These are phyloP conservation scores for Saccharomyces pastorianus DNA, from an alignment of 1,139 yeast species.

Conservation along the genomic window DNA sequence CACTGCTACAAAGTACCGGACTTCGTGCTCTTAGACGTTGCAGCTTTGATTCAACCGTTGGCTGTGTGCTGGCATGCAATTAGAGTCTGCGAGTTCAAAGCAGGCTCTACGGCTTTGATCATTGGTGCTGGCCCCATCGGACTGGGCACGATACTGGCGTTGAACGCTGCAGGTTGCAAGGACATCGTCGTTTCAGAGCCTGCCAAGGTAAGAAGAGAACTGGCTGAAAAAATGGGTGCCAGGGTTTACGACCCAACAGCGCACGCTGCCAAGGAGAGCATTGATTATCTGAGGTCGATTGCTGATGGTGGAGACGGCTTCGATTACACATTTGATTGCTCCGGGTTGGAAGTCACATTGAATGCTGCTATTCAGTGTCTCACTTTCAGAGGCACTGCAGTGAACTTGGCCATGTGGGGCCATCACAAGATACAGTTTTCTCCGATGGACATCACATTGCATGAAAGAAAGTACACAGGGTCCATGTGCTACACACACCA, in stretches of 20 bases:
- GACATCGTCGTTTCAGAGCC: conserved; percentile 56
- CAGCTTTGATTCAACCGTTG: conserved; percentile 50
- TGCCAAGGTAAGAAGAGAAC: conserved; percentile 44
- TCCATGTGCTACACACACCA: conserved; percentile 43
- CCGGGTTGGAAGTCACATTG: conserved; percentile 51
- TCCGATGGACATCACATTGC: conserved; percentile 43
- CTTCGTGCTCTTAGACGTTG: conserved; percentile 43
- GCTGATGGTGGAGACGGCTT: conserved; percentile 48
- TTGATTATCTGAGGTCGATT: conserved; percentile 33
- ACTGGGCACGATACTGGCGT: conserved; percentile 46
- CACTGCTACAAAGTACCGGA: conserved; percentile 43
- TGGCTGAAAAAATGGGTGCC: conserved; percentile 46
- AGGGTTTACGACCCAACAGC: conserved; percentile 42
- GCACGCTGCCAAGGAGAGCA: conserved; percentile 33
- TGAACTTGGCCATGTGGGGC: conserved; percentile 57
- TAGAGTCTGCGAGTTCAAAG: conserved; percentile 36
- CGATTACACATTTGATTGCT: conserved; percentile 52
- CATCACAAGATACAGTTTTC: conserved; percentile 39
- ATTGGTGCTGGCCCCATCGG: conserved; percentile 63
- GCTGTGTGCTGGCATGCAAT: conserved; percentile 57
- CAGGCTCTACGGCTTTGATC: conserved; percentile 45
- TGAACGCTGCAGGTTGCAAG: conserved; percentile 48
- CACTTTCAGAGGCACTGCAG: conserved; percentile 53
- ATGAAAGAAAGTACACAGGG: conserved; percentile 42
- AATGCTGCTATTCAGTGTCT: conserved; percentile 44